Base-by-base conservation (phyloP, 768 basidiomycete species). In the Lentinula boryana region DNA sequence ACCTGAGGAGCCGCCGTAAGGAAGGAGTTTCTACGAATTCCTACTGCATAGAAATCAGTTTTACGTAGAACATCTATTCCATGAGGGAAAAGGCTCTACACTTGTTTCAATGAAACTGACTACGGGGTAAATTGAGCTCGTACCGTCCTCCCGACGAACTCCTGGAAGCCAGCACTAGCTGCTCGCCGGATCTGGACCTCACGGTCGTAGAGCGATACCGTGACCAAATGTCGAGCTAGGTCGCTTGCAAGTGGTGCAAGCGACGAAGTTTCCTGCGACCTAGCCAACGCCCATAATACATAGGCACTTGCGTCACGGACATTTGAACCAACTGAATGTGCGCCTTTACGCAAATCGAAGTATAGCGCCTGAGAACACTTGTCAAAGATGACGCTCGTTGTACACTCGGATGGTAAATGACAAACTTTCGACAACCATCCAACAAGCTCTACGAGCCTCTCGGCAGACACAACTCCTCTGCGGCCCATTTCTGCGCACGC, bases 81-180 rank as follows among this genome's bases (percentile, higher is more conserved):
- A 74, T 96, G 89, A 49, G 92, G 87, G 70, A 98, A 95, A 57
- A 95, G 74, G 62, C 83, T 87, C 96, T 98, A 68, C 32, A 63
- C 61, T 67, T 58, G 57, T 44, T 63, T 66, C 56, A 55, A 63
- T 57, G 60, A 27, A 49, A 6, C 52, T 38, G 46, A 55, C 16
- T 44, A 43, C 52, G 56, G 44, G 49, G 5, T 56, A 36, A 15
- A 53, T 54, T 56, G 35, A 10, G 57, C 51, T 31, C 87, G 71
- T 68, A 97, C 96, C 76, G 89, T 89, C 69, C 97, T 79, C 12
- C 97, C 97, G 41, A 98, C 97, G 68, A 89, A 88, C 75, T 99
- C 97, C 73, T 99, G 97, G 70, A 93, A 98, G 12, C 95, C 93
- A 16, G 97, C 97, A 72, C 96, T 98, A 12, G 95, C 95, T 13